Conservation (phyloP, 2,329 filamentous ascomycete genomes). For the Trichoderma afroharzianum region DNA sequence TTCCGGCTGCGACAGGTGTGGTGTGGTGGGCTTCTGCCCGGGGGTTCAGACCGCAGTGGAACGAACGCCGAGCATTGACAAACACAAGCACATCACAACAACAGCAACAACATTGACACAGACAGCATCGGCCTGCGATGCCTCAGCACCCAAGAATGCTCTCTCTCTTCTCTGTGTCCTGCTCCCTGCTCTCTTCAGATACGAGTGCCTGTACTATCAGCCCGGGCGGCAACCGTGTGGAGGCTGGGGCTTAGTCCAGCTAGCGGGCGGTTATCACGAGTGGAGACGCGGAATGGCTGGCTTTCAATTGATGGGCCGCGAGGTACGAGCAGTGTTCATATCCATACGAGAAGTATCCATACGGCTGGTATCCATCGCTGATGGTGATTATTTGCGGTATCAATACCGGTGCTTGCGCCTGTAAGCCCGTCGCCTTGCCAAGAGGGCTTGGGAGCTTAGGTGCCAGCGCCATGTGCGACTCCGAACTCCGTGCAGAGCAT, state of each 20-base stretch:
- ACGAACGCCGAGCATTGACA: constrained; percentile 1
- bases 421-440: constrained; percentile 2
- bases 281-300: constrained; percentile 8
- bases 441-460: background rate
- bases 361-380: constrained; percentile 5
- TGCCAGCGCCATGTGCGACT: background rate
- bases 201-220: constrained; percentile 12
- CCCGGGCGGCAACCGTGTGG: constrained; percentile 16
- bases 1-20: constrained; percentile 16
- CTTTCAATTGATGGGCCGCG: background rate
- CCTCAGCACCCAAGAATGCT: constrained; percentile 1
- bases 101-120: background rate
- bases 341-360: constrained; percentile 12
- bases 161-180: background rate
- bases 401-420: background rate
- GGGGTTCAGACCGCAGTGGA: constrained; percentile 10
- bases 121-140: background rate
- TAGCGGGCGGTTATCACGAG: constrained; percentile 16
- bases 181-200: background rate
- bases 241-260: constrained; percentile 17
- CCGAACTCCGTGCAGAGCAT: background rate
- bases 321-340: background rate
- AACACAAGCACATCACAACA: background rate
- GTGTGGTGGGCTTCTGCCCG: constrained; percentile 4
- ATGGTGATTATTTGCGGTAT: background rate